phyloP scores from a whole-genome alignment of 2,329 filamentous ascomycete species.

The Apiospora rasikravindrae region DNA sequence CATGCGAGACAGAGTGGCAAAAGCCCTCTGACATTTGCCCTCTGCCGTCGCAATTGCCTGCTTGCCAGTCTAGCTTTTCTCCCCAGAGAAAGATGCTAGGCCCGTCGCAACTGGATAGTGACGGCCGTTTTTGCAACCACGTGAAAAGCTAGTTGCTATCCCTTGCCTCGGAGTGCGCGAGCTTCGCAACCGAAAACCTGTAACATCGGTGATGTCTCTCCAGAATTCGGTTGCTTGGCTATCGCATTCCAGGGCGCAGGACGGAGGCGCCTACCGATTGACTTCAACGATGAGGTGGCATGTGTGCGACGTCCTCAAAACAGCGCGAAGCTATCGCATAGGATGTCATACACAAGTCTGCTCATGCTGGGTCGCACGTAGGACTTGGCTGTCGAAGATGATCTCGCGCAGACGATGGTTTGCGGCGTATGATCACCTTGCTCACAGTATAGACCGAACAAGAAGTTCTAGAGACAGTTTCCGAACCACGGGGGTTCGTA shows the following conservation, averaged over 20 bases:
- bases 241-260: background rate
- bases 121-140: background rate
- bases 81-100: background rate
- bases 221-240: background rate
- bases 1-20: background rate
- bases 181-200: background rate
- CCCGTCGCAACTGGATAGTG: background rate
- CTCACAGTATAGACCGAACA: background rate
- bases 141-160: background rate
- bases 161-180: background rate
- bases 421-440: background rate
- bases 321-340: background rate
- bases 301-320: background rate
- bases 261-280: background rate
- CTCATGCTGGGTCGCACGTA: background rate
- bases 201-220: background rate
- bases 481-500: too few species aligned
- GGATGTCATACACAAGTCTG: background rate
- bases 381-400: background rate
- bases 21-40: background rate
- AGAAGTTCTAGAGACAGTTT: background rate
- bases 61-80: background rate
- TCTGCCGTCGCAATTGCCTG: background rate
- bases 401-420: background rate
- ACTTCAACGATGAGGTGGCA: background rate